Evolutionary conservation across 2,329 filamentous ascomycete genomes (phyloP).

Genomic region (Seiridium cupressi): DNA sequence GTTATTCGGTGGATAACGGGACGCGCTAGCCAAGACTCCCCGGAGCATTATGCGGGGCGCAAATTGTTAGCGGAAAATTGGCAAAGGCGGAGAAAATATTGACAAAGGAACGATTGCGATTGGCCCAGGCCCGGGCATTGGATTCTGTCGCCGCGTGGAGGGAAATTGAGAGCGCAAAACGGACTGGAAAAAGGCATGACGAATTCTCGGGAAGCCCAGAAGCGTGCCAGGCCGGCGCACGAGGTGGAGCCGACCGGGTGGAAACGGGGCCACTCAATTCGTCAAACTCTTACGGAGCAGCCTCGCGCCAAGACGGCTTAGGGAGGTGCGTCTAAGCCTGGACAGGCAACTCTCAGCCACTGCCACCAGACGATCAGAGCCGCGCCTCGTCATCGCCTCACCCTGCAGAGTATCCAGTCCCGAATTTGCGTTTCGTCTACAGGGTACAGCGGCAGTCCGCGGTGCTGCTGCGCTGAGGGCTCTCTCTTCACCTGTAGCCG

Average conservation of each 20-base stretch:
- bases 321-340: not conserved
- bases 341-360: slow-evolving; percentile 9
- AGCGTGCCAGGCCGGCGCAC: not conserved
- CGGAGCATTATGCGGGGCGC: too few species aligned
- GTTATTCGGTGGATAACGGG: too few species aligned
- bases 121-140: not conserved
- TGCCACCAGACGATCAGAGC: slow-evolving; percentile 1
- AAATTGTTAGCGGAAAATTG: not conserved
- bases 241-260: not conserved
- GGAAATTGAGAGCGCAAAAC: not conserved
- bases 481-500: not conserved
- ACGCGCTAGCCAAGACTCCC: too few species aligned
- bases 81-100: not conserved
- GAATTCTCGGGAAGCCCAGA: not conserved
- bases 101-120: slow-evolving; percentile 1
- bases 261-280: not conserved
- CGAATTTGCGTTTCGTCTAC: slow-evolving; percentile 5
- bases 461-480: not conserved
- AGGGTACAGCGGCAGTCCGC: not conserved
- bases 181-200: not conserved
- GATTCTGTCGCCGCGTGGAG: not conserved
- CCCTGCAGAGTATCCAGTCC: not conserved
- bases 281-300: not conserved
- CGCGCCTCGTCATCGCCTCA: slow-evolving; percentile 10
- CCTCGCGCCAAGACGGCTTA: not conserved